phyloP scores from a whole-genome alignment of 163 green algal species.

The Picocystis sp. region DNA sequence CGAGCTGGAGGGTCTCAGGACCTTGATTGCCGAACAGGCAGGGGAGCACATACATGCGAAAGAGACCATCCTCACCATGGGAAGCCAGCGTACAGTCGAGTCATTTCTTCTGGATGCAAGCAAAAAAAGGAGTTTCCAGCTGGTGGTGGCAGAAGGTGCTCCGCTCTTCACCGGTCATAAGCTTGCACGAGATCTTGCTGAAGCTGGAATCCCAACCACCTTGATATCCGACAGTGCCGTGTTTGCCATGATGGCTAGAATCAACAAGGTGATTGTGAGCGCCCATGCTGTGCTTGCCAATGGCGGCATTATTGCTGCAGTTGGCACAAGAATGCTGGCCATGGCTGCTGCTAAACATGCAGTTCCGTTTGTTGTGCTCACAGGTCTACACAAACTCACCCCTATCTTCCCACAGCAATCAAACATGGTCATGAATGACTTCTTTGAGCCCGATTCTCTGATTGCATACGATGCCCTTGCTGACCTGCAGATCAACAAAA shows the following conservation, averaged over 20 bases:
- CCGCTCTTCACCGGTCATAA: conserved; percentile 30
- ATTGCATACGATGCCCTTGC: conserved; percentile 41
- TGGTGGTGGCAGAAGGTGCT: conserved; percentile 79
- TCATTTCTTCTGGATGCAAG: conserved; percentile 71
- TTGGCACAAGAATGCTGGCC: conserved; percentile 54
- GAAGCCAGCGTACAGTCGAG: conserved; percentile 56
- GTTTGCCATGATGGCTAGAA: conserved; percentile 93
- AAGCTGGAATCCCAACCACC: conserved; percentile 67
- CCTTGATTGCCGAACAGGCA: conserved; percentile 59
- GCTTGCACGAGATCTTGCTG: conserved; percentile 62
- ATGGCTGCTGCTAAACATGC: conserved; percentile 66
- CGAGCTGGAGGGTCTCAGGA: conserved; percentile 75
- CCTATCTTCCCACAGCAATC: conserved; percentile 82
- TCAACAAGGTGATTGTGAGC: conserved; percentile 90
- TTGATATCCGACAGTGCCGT: conserved; percentile 74
- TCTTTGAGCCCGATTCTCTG: conserved; percentile 41
- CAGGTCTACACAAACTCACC: conserved; percentile 83
- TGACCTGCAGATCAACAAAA: conserved; percentile 10
- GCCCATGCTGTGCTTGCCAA: conserved; percentile 86
- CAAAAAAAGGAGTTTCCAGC: conserved; percentile 84
- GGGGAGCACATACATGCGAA: conserved; percentile 90
- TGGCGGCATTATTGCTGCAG: conserved; percentile 70
- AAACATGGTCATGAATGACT: conserved; percentile 69
- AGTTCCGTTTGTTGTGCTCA: conserved; percentile 86
- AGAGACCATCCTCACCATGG: conserved; percentile 79